These are phyloP conservation scores for Ophiostoma triangulosporum DNA, from an alignment of 2,329 filamentous ascomycete genomes.

Conservation along the genomic window DNA sequence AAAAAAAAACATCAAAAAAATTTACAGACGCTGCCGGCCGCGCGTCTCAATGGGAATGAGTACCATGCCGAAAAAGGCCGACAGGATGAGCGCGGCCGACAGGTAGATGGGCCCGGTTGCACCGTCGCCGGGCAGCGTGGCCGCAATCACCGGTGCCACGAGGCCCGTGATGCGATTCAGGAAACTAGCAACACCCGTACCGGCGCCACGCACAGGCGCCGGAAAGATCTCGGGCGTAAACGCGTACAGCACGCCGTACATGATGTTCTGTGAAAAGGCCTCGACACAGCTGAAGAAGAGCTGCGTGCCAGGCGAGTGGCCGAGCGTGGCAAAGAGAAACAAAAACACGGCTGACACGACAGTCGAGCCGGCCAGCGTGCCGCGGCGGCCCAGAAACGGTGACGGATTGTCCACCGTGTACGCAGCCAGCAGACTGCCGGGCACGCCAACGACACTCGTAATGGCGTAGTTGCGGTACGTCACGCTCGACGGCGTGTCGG, in stretches of 20 bases:
- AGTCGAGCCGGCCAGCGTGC: constrained; percentile 56
- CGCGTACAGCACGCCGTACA: constrained; percentile 65
- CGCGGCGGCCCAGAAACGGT: constrained; percentile 52
- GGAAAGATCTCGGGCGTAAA: constrained; percentile 70
- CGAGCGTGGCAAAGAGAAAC: constrained; percentile 51
- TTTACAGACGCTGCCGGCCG: constrained; percentile 40
- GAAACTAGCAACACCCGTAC: constrained; percentile 58
- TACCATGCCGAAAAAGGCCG: constrained; percentile 45
- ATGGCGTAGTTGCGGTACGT: constrained; percentile 76
- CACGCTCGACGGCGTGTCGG: constrained; percentile 25
- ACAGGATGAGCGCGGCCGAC: constrained; percentile 41
- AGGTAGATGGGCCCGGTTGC: constrained; percentile 44
- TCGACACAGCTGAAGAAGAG: constrained; percentile 54
- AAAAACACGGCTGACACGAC: constrained; percentile 54
- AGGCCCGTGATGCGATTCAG: constrained; percentile 56
- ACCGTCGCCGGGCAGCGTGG: constrained; percentile 43
- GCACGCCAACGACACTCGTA: constrained; percentile 62
- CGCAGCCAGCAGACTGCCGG: constrained; percentile 61
- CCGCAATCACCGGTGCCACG: constrained; percentile 54
- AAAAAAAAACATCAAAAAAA: not conserved
- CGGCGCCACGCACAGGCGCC: constrained; percentile 56
- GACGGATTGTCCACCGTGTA: constrained; percentile 55
- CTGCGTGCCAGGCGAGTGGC: constrained; percentile 41
- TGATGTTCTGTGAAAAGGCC: constrained; percentile 61
- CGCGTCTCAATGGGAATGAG: constrained; percentile 50